phyloP scores from a whole-genome alignment of 345 rosid species.

The Salix purpurea region DNA sequence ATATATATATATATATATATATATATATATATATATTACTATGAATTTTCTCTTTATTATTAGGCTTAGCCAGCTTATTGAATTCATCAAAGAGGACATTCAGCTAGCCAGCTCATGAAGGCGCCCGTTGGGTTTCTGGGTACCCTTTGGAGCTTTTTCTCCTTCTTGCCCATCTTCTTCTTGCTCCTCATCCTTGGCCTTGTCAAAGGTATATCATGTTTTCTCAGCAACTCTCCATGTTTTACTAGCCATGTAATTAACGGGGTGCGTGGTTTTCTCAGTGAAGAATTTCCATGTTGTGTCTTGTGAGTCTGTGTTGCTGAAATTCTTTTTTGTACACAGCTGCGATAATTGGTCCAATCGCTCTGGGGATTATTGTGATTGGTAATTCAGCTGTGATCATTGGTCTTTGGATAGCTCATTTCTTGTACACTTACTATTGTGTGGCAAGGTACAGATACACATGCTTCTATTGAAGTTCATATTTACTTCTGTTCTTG shows the following conservation, averaged over 20 bases:
- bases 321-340: background rate
- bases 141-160: constrained; percentile 63
- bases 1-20: too few species aligned
- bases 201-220: constrained; percentile 38
- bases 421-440: constrained; percentile 67
- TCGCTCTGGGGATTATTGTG: constrained; percentile 42
- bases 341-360: constrained; percentile 58
- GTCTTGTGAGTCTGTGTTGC: too few species aligned
- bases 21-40: too few species aligned
- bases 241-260: too few species aligned
- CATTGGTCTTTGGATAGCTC: constrained; percentile 80
- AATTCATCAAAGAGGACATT: too few species aligned
- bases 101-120: constrained; percentile 33
- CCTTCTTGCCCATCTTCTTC: constrained; percentile 69
- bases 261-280: too few species aligned
- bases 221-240: background rate
- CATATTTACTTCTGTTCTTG: background rate
- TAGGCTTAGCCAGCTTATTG: too few species aligned
- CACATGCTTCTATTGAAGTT: background rate
- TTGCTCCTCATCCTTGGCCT: constrained; percentile 57
- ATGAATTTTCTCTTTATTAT: too few species aligned
- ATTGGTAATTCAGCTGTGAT: constrained; percentile 57
- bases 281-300: too few species aligned
- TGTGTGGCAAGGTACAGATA: constrained; percentile 56
- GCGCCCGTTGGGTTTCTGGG: constrained; percentile 58